A percentile compares a stretch with the other conserved stretches of the same genome.
Conservation (phyloP, 805 yeast species). For the Candida ortonii region DNA sequence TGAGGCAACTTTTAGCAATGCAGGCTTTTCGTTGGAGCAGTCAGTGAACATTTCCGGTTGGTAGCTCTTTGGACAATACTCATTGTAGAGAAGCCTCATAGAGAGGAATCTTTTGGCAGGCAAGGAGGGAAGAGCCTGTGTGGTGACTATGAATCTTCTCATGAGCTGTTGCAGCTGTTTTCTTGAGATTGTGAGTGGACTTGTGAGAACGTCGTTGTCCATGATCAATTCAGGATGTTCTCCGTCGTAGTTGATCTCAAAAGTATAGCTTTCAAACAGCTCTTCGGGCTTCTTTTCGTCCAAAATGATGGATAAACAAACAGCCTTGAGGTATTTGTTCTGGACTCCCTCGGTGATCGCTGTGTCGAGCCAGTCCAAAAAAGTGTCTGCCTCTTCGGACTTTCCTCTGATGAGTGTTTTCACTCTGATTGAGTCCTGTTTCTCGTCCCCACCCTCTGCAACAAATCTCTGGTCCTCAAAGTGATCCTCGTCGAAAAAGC, state of each 20-base stretch:
- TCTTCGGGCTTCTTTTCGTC: constrained; percentile 42
- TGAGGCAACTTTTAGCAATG: constrained; percentile 32
- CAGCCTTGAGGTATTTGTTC: constrained; percentile 39
- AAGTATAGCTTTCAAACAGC: constrained; percentile 50
- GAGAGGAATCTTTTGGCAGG: constrained; percentile 47
- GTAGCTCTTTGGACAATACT: constrained; percentile 43
- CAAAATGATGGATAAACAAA: constrained; percentile 45
- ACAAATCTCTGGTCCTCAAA: constrained; percentile 48
- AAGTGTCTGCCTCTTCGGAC: constrained; percentile 44
- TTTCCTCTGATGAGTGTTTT: constrained; percentile 48
- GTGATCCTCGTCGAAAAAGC: constrained; percentile 53
- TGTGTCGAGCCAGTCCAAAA: constrained; percentile 52
- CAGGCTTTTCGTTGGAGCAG: constrained; percentile 35
- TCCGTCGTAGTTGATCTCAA: constrained; percentile 42
- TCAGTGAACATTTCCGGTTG: constrained; percentile 46
- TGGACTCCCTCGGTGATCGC: constrained; percentile 47
- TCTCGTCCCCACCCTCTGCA: constrained; percentile 28
- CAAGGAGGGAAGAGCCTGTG: constrained; percentile 52
- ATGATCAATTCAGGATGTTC: constrained; percentile 20
- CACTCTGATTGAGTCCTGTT: constrained; percentile 37
- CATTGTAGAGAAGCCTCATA: constrained; percentile 49
- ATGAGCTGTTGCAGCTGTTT: constrained; percentile 46
- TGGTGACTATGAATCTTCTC: constrained; percentile 48
- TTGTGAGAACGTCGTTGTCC: constrained; percentile 20
- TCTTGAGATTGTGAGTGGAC: constrained; percentile 37